Percentiles rank a stretch among this genome's conserved stretches.
Evolutionary conservation across 1,139 yeast species (phyloP).

Genomic region (Williopsis jadinii): DNA sequence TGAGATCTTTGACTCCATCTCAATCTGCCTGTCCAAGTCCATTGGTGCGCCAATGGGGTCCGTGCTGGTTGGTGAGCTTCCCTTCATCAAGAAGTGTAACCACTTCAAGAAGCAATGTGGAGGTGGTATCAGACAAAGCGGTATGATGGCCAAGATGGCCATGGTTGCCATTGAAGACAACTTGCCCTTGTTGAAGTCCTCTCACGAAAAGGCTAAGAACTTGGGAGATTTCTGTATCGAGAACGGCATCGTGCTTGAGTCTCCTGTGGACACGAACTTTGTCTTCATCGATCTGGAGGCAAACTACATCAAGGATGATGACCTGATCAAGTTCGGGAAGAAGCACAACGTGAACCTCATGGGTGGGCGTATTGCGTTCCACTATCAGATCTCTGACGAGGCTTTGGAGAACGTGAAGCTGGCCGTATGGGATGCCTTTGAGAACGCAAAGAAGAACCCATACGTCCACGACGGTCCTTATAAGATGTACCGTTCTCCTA

Average conservation of each 20-base stretch:
- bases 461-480: constrained; percentile 33
- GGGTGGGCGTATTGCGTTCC: constrained; percentile 81
- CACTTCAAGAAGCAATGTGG: constrained; percentile 93
- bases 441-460: constrained; percentile 38
- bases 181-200: constrained; percentile 44
- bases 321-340: constrained; percentile 47
- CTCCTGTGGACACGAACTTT: constrained; percentile 83
- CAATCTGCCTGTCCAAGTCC: constrained; percentile 84
- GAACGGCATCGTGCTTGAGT: constrained; percentile 49
- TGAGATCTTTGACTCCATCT: constrained; percentile 75
- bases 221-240: constrained; percentile 56
- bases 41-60: constrained; percentile 96
- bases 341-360: constrained; percentile 59
- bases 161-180: constrained; percentile 69
- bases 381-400: constrained; percentile 65
- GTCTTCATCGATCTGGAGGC: constrained; percentile 66
- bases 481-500: constrained; percentile 32
- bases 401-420: constrained; percentile 59
- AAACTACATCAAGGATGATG: constrained; percentile 52
- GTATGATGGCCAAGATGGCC: constrained; percentile 81
- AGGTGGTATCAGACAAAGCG: constrained; percentile 91
- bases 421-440: constrained; percentile 52
- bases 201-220: constrained; percentile 65
- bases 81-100: constrained; percentile 63
- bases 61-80: constrained; percentile 63